Percentiles rank a stretch among this genome's conserved stretches.
Evolutionary conservation across 225 moss, liverwort and hornwort species (phyloP).

Genomic region (Rhytidiadelphus loreus): DNA sequence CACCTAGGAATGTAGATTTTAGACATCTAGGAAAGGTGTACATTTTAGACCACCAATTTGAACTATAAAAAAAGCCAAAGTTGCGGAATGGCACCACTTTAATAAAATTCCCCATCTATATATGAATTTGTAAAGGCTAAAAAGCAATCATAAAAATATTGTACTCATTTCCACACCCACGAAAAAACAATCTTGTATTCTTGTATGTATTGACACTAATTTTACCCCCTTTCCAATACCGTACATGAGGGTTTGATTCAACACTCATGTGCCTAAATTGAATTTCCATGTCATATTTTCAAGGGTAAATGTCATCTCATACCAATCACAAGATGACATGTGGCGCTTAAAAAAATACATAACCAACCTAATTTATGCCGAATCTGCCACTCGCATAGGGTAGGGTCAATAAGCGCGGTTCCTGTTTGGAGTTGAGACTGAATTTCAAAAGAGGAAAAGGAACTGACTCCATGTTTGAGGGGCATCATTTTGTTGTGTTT

Average conservation of each 20-base stretch:
- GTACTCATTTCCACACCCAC: neutral
- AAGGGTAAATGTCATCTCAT: fast-evolving
- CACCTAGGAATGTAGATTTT: too few relatives aligned
- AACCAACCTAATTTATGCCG: too few relatives aligned
- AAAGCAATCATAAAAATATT: neutral
- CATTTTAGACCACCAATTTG: too few relatives aligned
- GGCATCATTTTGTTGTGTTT: neutral
- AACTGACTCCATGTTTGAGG: neutral
- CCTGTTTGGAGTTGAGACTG: neutral
- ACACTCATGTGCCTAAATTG: neutral
- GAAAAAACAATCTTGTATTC: neutral
- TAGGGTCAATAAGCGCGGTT: neutral
- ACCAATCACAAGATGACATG: neutral
- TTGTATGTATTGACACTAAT: neutral
- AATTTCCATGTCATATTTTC: neutral
- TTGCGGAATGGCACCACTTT: too few relatives aligned
- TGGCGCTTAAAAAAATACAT: neutral
- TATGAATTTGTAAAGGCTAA: neutral
- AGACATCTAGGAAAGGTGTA: too few relatives aligned
- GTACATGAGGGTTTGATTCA: fast-evolving
- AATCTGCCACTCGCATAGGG: fast-evolving
- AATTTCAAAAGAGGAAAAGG: neutral
- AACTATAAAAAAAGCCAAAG: too few relatives aligned
- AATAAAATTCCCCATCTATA: too few relatives aligned
- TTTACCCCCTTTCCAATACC: neutral